Evolutionary conservation across 768 basidiomycete species (phyloP).

Genomic region (Rhodocollybia butyracea): DNA sequence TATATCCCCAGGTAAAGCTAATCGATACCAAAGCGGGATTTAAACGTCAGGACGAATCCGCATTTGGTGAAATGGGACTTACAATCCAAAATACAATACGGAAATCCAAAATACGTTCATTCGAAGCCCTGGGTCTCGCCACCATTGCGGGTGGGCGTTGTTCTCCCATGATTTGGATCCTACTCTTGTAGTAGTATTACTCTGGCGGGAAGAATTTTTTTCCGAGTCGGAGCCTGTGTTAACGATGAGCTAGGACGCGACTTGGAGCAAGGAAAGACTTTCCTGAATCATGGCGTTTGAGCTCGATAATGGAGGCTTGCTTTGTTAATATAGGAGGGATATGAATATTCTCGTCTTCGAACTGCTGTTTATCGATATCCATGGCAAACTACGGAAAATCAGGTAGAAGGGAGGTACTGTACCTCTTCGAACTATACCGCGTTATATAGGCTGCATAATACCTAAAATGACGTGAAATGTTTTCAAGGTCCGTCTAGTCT

Average conservation of each 20-base stretch:
- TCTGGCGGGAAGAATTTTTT: neutral
- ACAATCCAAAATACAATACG: constrained; percentile 4
- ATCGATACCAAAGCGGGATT: neutral
- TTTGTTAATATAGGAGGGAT: neutral
- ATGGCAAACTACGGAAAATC: too few species aligned
- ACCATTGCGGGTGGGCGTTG: constrained; percentile 3
- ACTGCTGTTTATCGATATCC: too few species aligned
- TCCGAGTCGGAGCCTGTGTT: neutral
- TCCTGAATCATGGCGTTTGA: neutral
- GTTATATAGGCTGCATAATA: neutral
- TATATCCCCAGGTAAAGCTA: constrained; percentile 7
- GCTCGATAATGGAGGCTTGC: neutral
- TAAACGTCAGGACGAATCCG: neutral
- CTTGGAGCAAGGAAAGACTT: neutral
- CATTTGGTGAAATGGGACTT: neutral
- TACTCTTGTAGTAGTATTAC: neutral
- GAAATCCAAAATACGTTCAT: constrained; percentile 4
- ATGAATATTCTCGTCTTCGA: neutral
- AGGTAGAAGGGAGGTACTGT: neutral
- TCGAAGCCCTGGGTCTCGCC: constrained; percentile 2
- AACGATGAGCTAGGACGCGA: neutral
- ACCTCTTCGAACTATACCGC: neutral
- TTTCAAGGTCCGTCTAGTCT: neutral
- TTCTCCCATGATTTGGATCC: constrained; percentile 1
- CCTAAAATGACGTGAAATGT: neutral